Evolutionary conservation across 306 rosid genomes (phyloP).

Genomic region (Medicago ruthenica): DNA sequence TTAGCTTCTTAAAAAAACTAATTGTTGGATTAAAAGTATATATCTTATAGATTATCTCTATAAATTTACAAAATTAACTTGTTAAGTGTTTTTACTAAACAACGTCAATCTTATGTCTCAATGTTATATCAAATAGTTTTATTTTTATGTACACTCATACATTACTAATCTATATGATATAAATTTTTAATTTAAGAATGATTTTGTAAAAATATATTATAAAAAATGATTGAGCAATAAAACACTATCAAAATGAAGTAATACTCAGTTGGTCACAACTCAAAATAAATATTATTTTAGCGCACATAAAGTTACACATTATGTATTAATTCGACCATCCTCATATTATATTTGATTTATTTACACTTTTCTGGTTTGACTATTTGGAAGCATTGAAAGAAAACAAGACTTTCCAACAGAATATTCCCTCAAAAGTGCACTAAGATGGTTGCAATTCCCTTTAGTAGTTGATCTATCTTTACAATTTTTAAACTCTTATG

Average conservation of each 20-base stretch:
- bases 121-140: background rate
- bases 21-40: background rate
- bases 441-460: conserved; percentile 10
- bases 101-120: background rate
- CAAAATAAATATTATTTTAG: too few species aligned
- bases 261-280: too few species aligned
- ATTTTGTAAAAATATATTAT: background rate
- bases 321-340: too few species aligned
- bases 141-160: background rate
- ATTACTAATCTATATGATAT: background rate
- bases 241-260: too few species aligned
- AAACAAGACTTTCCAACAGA: conserved; percentile 11
- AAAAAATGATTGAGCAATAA: background rate
- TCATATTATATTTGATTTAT: conserved; percentile 14
- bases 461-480: conserved; percentile 38
- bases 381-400: conserved; percentile 15
- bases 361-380: conserved; percentile 26
- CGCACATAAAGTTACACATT: too few species aligned
- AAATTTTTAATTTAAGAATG: background rate
- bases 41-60: background rate
- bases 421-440: conserved; percentile 41
- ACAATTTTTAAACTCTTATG: background rate
- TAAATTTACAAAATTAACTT: background rate
- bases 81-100: background rate
- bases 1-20: background rate